Conservation (phyloP, 73 alveolate genomes). For the Paramecium octaurelia region DNA sequence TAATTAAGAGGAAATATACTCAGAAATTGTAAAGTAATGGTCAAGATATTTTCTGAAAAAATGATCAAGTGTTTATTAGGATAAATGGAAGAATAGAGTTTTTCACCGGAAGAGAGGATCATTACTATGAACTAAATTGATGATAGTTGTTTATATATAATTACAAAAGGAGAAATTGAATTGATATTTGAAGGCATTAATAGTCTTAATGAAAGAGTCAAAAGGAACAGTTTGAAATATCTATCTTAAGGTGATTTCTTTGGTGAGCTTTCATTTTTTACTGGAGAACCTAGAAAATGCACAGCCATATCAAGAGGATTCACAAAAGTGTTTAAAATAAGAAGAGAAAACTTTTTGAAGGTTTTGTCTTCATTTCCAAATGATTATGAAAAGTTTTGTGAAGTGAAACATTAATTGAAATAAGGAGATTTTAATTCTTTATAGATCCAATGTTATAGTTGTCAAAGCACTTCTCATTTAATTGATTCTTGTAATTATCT, state of each 20-base stretch:
- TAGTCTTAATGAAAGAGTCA: not conserved
- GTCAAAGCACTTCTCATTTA: constrained; percentile 74
- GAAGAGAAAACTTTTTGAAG: constrained; percentile 60
- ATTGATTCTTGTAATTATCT: constrained; percentile 14
- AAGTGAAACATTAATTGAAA: constrained; percentile 59
- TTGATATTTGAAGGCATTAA: constrained; percentile 66
- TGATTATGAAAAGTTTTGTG: constrained; percentile 63
- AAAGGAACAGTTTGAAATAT: constrained; percentile 60
- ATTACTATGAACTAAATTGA: constrained; percentile 70
- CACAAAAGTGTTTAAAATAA: constrained; percentile 69
- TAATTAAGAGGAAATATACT: constrained; percentile 75
- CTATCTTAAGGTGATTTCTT: constrained; percentile 71
- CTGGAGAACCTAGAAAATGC: constrained; percentile 77
- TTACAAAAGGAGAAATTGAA: constrained; percentile 77
- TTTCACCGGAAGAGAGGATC: constrained; percentile 78
- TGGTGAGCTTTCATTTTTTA: constrained; percentile 83
- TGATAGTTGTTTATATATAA: constrained; percentile 73
- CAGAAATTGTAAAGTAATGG: constrained; percentile 67
- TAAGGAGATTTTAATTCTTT: constrained; percentile 53
- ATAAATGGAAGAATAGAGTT: constrained; percentile 68
- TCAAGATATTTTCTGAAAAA: constrained; percentile 64
- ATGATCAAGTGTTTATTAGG: constrained; percentile 66
- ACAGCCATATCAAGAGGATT: constrained; percentile 80
- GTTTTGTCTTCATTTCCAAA: constrained; percentile 67
- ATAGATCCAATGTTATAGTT: constrained; percentile 71